Percentiles rank a stretch among this genome's conserved stretches.
phyloP scores from a whole-genome alignment of 2,329 filamentous ascomycete genomes.

The Biscogniauxia sp. region DNA sequence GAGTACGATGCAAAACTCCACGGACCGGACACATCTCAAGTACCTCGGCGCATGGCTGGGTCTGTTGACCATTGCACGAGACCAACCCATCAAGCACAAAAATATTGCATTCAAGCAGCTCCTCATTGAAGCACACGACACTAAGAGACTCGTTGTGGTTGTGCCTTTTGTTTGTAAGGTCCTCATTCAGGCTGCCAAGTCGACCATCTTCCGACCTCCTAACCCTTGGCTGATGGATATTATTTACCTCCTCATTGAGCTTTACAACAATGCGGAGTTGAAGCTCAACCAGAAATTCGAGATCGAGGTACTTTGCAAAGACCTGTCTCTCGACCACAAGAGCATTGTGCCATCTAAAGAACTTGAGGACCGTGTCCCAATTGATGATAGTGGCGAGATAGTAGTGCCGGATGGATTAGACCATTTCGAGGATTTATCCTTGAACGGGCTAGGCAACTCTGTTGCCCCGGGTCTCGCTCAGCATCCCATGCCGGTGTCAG shows the following conservation, averaged over 20 bases:
- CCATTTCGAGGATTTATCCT: constrained; percentile 75
- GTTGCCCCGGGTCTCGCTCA: constrained; percentile 74
- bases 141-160: constrained; percentile 84
- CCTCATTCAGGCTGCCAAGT: constrained; percentile 77
- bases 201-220: constrained; percentile 86
- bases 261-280: constrained; percentile 89
- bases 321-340: constrained; percentile 87
- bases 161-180: constrained; percentile 99
- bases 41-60: constrained; percentile 94
- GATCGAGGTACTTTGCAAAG: constrained; percentile 95
- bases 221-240: constrained; percentile 99
- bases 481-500: constrained; percentile 71
- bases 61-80: constrained; percentile 84
- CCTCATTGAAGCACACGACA: constrained; percentile 89
- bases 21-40: constrained; percentile 85
- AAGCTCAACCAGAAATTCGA: constrained; percentile 98
- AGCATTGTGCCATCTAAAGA: constrained; percentile 82
- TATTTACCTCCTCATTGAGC: constrained; percentile 81
- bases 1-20: constrained; percentile 76
- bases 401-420: constrained; percentile 68
- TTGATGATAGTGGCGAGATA: constrained; percentile 61
- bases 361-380: constrained; percentile 71
- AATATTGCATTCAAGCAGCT: constrained; percentile 98
- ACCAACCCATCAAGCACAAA: constrained; percentile 93
- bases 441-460: constrained; percentile 69